Evolutionary conservation across 345 rosid species (phyloP).

Genomic region (Turnera subulata): DNA sequence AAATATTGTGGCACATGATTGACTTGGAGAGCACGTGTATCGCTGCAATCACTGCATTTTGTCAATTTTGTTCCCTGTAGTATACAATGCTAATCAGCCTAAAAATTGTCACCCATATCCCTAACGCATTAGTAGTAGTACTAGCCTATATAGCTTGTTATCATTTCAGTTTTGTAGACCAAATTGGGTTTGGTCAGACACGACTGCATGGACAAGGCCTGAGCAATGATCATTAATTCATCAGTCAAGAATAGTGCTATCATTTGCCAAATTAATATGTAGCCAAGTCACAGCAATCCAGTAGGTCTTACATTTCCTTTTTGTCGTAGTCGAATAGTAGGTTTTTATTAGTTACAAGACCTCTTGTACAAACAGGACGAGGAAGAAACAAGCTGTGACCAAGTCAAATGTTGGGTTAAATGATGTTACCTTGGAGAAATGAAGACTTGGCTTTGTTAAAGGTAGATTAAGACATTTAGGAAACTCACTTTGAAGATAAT

Average conservation of each 20-base stretch:
- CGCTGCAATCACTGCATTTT: too few species aligned
- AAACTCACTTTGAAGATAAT: not conserved
- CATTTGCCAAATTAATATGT: not conserved
- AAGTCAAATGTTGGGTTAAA: not conserved
- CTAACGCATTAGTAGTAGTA: too few species aligned
- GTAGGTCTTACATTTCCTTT: too few species aligned
- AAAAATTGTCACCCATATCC: too few species aligned
- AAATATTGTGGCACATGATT: too few species aligned
- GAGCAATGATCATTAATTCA: not conserved
- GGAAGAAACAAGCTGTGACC: too few species aligned
- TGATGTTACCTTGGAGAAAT: not conserved
- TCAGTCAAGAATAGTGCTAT: not conserved
- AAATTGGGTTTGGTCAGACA: not conserved
- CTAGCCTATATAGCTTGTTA: too few species aligned
- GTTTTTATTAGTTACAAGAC: not conserved
- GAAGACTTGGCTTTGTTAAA: slow-evolving; percentile 8
- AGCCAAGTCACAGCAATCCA: not conserved
- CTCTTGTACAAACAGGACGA: not conserved
- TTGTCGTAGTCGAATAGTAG: too few species aligned
- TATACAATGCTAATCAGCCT: too few species aligned
- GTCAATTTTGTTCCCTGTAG: too few species aligned
- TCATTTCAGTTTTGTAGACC: not conserved
- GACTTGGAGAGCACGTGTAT: too few species aligned
- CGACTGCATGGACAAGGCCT: not conserved
- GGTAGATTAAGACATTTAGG: not conserved